A percentile compares a stretch with the other conserved stretches of the same genome.
These are phyloP conservation scores for Cardiospermum halicacabum DNA, from an alignment of 345 rosid species.

Conservation along the genomic window DNA sequence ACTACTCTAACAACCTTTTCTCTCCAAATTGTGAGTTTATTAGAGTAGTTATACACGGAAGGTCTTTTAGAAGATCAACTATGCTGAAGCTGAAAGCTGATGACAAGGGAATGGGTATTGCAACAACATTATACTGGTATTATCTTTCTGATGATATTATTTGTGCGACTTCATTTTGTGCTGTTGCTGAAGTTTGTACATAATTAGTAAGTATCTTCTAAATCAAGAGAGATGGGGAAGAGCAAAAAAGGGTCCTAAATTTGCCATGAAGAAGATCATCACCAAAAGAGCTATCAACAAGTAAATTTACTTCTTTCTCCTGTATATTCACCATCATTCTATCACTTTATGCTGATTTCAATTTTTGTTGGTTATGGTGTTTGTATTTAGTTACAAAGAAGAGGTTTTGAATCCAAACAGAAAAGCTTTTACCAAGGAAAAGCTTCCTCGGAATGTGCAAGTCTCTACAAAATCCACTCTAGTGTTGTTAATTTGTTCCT, in stretches of 20 bases:
- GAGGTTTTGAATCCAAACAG: constrained; percentile 83
- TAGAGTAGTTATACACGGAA: too few species aligned
- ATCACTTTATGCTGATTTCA: background rate
- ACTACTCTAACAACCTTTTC: too few species aligned
- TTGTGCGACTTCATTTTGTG: too few species aligned
- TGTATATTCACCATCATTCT: background rate
- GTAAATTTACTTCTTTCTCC: constrained; percentile 18
- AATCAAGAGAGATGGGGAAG: constrained; percentile 61
- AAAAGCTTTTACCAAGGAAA: constrained; percentile 60
- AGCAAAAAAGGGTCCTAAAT: constrained; percentile 69
- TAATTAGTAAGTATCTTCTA: background rate
- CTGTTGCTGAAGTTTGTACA: too few species aligned
- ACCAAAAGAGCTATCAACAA: constrained; percentile 62
- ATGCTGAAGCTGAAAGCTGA: too few species aligned
- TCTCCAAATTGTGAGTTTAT: too few species aligned
- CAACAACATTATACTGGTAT: too few species aligned
- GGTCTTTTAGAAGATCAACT: too few species aligned
- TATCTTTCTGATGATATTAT: too few species aligned
- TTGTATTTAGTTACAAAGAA: constrained; percentile 64
- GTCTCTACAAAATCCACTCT: constrained; percentile 11
- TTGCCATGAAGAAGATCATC: constrained; percentile 73
- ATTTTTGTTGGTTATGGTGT: too few species aligned
- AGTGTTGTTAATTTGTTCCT: background rate
- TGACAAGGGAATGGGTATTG: too few species aligned
- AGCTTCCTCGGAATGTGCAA: constrained; percentile 92